These are phyloP conservation scores for Chytriomyces sp. DNA, from an alignment of 192 early-diverging fungal genomes.

Conservation along the genomic window DNA sequence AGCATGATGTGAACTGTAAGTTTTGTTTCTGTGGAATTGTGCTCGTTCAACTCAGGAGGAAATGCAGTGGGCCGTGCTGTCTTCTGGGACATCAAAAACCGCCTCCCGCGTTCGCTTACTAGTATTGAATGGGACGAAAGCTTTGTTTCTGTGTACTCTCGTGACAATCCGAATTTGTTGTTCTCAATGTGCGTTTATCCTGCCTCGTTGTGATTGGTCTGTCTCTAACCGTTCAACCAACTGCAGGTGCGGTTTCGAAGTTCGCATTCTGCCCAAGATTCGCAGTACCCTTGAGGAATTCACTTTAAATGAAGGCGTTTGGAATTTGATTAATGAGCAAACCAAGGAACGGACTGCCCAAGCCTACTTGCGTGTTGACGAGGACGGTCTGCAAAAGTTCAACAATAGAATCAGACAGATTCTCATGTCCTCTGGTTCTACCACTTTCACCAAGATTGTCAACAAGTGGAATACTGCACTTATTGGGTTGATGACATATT, in stretches of 20 bases:
- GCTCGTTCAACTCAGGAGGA: background rate
- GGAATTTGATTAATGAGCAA: conserved; percentile 96
- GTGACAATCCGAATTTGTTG: conserved; percentile 96
- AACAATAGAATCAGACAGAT: conserved; percentile 97
- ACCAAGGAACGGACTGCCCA: conserved; percentile 98
- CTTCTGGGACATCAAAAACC: conserved; percentile 99
- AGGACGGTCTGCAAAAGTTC: conserved; percentile 88
- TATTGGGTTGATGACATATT: conserved; percentile 98
- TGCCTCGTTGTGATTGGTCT: background rate
- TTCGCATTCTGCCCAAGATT: conserved; percentile 92
- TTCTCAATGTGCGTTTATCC: conserved; percentile 73
- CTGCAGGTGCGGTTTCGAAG: conserved; percentile 80
- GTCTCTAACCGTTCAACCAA: background rate
- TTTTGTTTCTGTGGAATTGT: background rate
- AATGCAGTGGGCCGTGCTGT: conserved; percentile 82
- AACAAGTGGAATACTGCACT: conserved; percentile 85
- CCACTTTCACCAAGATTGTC: conserved; percentile 97
- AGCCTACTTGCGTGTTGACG: conserved; percentile 95
- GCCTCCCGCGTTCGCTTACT: conserved; percentile 93
- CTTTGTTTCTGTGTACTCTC: conserved; percentile 94
- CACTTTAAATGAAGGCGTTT: conserved; percentile 82
- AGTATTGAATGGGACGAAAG: conserved; percentile 98
- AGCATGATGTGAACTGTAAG: conserved; percentile 88
- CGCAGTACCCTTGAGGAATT: conserved; percentile 85
- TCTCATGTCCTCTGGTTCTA: conserved; percentile 95